Evolutionary conservation across 805 yeast species (phyloP), one percentile per base, ranked within the genome.

Genomic region (Wilhelminamyces savonicus): DNA sequence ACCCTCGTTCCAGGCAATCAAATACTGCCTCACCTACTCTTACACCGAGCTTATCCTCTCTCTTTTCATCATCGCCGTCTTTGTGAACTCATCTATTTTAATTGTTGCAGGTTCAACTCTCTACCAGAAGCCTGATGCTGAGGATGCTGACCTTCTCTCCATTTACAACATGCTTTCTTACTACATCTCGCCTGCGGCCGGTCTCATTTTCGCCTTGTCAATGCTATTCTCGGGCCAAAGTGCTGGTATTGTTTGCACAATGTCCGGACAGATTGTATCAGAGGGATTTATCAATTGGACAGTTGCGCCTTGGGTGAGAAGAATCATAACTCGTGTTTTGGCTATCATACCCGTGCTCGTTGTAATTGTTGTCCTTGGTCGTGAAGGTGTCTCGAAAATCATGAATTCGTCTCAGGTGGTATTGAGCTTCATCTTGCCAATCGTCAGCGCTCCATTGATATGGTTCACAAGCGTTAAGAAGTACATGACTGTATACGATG

Each of bases 201-300:
- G 71, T 2, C 31, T 65, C 5, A 52, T 65, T 10, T 65, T 65
- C 46, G 71, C 70, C 1, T 49, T 63, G 21, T 64, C 70, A 1
- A 65, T 65, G 71, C 42, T 65, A 13, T 65, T 62, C 32, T 55
- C 69, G 2, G 71, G 71, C 17, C 71, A 65, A 34, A 59, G 67
- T 39, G 71, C 71, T 4, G 71, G 71, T 11, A 64, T 65, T 22
- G 71, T 65, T 9, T 65, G 71, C 41, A 65, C 71, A 4, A 65
- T 65, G 71, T 66, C 71, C 2, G 71, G 71, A 9, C 71, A 65
- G 40, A 65, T 65, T 31, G 54, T 65, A 11, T 54, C 64, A 22
- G 71, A 65, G 37, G 71, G 71, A 0, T 65, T 65, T 39, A 61
- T 65, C 27, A 61, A 62, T 37, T 65, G 71, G 71, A 41, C 66